Conservation (phyloP, 164 flowering plant species). For the Chloranthus sessilifolius region DNA sequence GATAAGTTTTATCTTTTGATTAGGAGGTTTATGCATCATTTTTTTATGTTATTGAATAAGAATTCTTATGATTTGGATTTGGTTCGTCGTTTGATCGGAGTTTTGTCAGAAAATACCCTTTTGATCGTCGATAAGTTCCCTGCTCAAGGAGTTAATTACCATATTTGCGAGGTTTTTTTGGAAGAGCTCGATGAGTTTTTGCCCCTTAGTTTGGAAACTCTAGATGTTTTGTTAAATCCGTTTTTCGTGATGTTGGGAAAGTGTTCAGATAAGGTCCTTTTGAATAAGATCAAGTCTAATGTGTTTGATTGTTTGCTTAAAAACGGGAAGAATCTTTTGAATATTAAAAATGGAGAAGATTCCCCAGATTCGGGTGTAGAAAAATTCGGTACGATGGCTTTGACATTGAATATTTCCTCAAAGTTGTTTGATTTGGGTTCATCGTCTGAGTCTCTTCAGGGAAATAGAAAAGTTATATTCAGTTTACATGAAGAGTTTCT, state of each 20-base stretch:
- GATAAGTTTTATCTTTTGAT: slow-evolving; percentile 83
- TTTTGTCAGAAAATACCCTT: slow-evolving; percentile 44
- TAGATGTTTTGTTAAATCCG: slow-evolving; percentile 37
- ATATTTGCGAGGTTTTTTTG: slow-evolving; percentile 54
- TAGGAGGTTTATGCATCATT: slow-evolving; percentile 43
- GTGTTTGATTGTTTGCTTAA: slow-evolving; percentile 47
- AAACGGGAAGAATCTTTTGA: slow-evolving; percentile 41
- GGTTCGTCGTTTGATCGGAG: slow-evolving; percentile 19
- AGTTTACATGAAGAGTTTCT: slow-evolving; percentile 53
- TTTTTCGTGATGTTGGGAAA: slow-evolving; percentile 38
- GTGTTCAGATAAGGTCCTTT: slow-evolving; percentile 47
- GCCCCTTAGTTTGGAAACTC: slow-evolving; percentile 34
- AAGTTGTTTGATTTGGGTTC: slow-evolving; percentile 63
- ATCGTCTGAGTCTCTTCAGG: slow-evolving; percentile 49
- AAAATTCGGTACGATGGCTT: slow-evolving; percentile 36
- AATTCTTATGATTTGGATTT: slow-evolving; percentile 55
- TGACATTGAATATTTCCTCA: slow-evolving; percentile 33
- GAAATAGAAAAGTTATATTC: slow-evolving; percentile 65
- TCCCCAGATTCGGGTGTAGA: slow-evolving; percentile 24
- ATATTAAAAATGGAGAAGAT: slow-evolving; percentile 28
- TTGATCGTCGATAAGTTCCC: slow-evolving; percentile 37
- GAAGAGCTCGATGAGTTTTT: slow-evolving; percentile 60
- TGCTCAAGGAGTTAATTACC: slow-evolving; percentile 78
- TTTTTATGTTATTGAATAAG: slow-evolving; percentile 42
- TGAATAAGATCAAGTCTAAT: slow-evolving; percentile 43